Evolutionary conservation across 768 basidiomycete genomes (phyloP).

Genomic region (Naganishia randhawae): DNA sequence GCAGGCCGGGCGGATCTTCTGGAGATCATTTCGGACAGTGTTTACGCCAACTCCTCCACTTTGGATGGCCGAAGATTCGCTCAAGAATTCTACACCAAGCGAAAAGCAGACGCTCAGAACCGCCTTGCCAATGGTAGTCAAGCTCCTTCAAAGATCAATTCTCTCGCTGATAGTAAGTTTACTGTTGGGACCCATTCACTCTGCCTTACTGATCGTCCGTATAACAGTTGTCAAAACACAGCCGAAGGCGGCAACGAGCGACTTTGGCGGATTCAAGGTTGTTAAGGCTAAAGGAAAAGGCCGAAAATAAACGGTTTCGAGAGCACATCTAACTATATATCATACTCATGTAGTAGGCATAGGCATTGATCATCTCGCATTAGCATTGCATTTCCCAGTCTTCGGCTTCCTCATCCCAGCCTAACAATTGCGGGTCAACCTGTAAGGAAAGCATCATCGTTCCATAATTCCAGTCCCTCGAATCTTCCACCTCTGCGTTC

Average conservation of each 20-base stretch:
- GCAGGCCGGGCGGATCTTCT: slow-evolving; percentile 57
- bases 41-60: slow-evolving; percentile 90
- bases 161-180: slow-evolving; percentile 38
- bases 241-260: slow-evolving; percentile 65
- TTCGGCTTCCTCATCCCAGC: slow-evolving; percentile 40
- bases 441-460: slow-evolving; percentile 37
- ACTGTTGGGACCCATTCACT: no score
- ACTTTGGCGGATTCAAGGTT: slow-evolving; percentile 87
- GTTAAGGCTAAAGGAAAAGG: slow-evolving; percentile 91
- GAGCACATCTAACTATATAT: neutral
- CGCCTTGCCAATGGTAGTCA: slow-evolving; percentile 25
- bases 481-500: neutral
- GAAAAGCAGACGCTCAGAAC: slow-evolving; percentile 69
- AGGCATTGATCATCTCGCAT: slow-evolving; percentile 5
- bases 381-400: slow-evolving; percentile 36
- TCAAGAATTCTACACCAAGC: slow-evolving; percentile 78
- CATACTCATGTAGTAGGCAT: neutral
- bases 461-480: slow-evolving; percentile 38
- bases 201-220: neutral
- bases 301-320: slow-evolving; percentile 34
- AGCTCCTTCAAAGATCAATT: slow-evolving; percentile 23
- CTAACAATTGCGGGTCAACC: slow-evolving; percentile 44
- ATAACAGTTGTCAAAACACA: slow-evolving; percentile 73
- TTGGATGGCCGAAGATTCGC: slow-evolving; percentile 94
- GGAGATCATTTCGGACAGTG: slow-evolving; percentile 93